These are phyloP conservation scores for Graphilbum sp. DNA, from an alignment of 2,329 filamentous ascomycete species.

Conservation along the genomic window DNA sequence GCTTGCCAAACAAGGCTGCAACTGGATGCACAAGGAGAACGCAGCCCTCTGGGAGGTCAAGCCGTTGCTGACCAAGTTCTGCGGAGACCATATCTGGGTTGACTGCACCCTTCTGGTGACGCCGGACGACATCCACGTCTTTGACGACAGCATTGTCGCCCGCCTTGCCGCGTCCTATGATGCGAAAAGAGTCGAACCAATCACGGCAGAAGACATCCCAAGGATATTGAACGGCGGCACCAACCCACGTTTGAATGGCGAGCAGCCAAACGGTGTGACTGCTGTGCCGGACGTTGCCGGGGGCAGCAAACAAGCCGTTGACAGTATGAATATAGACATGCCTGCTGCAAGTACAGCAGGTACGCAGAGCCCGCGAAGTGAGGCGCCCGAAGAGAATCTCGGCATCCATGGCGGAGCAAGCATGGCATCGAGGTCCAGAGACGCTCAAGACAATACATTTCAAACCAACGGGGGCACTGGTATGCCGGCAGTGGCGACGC, in stretches of 20 bases:
- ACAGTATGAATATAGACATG: too few species aligned
- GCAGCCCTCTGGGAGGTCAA: conserved; percentile 58
- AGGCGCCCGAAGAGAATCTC: neutral
- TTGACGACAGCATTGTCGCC: conserved; percentile 28
- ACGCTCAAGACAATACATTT: too few species aligned
- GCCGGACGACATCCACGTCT: conserved; percentile 38
- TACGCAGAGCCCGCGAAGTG: neutral
- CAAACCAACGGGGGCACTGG: neutral
- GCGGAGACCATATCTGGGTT: conserved; percentile 57
- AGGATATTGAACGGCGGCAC: neutral
- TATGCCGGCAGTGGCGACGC: neutral
- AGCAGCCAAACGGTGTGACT: too few species aligned
- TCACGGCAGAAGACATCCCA: neutral
- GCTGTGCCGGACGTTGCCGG: too few species aligned
- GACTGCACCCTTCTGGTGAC: conserved; percentile 42
- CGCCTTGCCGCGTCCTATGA: conserved; percentile 7
- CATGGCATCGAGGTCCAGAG: too few species aligned
- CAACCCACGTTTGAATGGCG: too few species aligned
- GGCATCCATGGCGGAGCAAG: too few species aligned
- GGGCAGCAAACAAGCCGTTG: too few species aligned
- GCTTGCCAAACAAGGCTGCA: conserved; percentile 50
- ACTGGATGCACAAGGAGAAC: conserved; percentile 61
- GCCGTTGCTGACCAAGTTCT: conserved; percentile 53
- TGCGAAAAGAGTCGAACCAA: neutral
- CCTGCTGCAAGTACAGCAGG: too few species aligned